Percentiles rank a stretch among this genome's conserved stretches.
Conservation (phyloP, 257 asterid species). For the Vinca minor region DNA sequence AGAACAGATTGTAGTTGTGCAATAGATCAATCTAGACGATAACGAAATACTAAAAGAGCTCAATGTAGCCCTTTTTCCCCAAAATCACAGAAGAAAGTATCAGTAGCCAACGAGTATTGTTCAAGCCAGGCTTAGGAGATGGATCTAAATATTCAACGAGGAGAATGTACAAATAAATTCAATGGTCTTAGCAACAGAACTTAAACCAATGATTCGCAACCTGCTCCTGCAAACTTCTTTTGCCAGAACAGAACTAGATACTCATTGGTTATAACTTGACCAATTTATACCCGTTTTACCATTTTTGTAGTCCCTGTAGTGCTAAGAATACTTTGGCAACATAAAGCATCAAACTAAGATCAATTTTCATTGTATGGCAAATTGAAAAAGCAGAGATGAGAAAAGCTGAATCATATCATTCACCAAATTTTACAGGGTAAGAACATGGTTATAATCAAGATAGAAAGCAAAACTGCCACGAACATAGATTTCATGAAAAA, state of each 20-base stretch:
- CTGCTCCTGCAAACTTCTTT: neutral
- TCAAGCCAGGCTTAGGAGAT: neutral
- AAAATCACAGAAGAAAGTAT: neutral
- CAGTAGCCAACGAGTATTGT: no score
- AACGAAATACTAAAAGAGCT: no score
- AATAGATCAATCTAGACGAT: no score
- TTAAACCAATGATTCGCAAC: neutral
- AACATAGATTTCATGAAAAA: neutral
- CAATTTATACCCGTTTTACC: neutral
- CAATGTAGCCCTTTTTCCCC: no score
- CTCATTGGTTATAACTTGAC: neutral
- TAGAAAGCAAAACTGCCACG: neutral
- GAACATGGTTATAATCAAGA: neutral
- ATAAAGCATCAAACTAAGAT: neutral
- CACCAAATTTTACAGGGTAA: neutral
- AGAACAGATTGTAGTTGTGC: no score
- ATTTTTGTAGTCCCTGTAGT: neutral
- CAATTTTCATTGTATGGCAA: neutral
- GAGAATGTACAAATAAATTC: neutral
- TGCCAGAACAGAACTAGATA: neutral
- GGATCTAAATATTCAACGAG: neutral
- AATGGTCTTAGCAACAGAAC: neutral
- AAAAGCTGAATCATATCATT: neutral
- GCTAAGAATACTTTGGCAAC: neutral
- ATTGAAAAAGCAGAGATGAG: neutral